Evolutionary conservation across 1,139 yeast species (phyloP).

Genomic region (Hanseniaspora sp.): DNA sequence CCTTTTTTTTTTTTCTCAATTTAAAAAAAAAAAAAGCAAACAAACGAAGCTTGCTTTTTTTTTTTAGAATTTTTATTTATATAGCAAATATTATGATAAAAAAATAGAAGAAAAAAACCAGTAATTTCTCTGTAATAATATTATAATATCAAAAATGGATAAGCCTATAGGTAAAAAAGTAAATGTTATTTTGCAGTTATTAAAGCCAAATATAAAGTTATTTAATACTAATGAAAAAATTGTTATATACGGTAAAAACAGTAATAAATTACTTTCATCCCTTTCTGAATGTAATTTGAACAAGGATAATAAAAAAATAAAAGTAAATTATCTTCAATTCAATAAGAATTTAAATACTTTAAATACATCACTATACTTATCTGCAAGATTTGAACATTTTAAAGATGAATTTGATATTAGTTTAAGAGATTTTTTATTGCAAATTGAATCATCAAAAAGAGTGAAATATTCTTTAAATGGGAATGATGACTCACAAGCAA

Average conservation of each 20-base stretch:
- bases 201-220: background rate
- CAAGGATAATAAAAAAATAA: background rate
- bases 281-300: background rate
- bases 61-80: too few species aligned
- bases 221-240: background rate
- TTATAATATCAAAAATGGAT: too few species aligned
- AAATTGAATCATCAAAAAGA: constrained; percentile 34
- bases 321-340: constrained; percentile 8
- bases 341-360: constrained; percentile 8
- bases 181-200: background rate
- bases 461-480: constrained; percentile 25
- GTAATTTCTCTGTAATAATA: too few species aligned
- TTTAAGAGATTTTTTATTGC: constrained; percentile 48
- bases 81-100: too few species aligned
- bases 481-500: constrained; percentile 25
- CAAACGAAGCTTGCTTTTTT: too few species aligned
- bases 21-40: too few species aligned
- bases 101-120: too few species aligned
- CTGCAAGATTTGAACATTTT: constrained; percentile 80
- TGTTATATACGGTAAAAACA: constrained; percentile 7
- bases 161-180: background rate
- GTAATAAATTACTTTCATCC: background rate
- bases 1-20: too few species aligned
- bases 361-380: constrained; percentile 53
- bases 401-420: constrained; percentile 65